Base-by-base conservation (phyloP, 2,329 filamentous ascomycete species). In the Verticillium klebahnii region DNA sequence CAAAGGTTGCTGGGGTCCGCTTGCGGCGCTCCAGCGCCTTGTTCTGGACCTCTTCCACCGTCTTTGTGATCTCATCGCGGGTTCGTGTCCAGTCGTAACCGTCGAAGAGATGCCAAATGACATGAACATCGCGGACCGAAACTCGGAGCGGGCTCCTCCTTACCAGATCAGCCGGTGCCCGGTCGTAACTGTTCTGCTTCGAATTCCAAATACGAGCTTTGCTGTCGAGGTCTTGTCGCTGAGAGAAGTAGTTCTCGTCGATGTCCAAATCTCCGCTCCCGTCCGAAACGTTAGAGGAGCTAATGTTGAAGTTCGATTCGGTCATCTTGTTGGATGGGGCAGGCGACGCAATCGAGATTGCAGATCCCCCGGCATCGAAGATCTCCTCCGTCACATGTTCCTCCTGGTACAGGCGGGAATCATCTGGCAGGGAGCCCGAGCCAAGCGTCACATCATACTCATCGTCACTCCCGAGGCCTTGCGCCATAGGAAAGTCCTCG, bases 41-140 rank as follows among this genome's bases (percentile, higher is more conserved):
- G 54, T 83, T 82, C 74, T 99, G 92, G 1, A 99, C 89, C 60
- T 96, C 89, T 63, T 95, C 87, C 2, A 99, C 93, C 7, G 92
- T 93, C 71, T 94, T 91, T 25, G 88, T 88, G 61, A 99, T 97
- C 4, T 89, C 86, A 65, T 95, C 90, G 54, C 94, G 85, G 0
- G 96, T 99, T 54, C 86, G 85, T 67, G 89, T 85, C 96, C 96
- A 99, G 75, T 99, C 96, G 72, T 97, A 99, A 1, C 95, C 95
- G 78, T 99, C 95, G 74, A 95, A 97, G 1, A 99, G 80, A 70
- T 99, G 96, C 95, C 95, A 99, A 63, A 98, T 97, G 59, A 97
- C 80, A 72, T 98, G 92, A 6, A 97, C 89, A 70, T 97, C 92
- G 31, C 91, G 88, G 17, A 98, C 84, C 5, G 87, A 87, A 2